Base-by-base conservation (phyloP, 2,329 filamentous ascomycete species). In the Biscogniauxia marginata region DNA sequence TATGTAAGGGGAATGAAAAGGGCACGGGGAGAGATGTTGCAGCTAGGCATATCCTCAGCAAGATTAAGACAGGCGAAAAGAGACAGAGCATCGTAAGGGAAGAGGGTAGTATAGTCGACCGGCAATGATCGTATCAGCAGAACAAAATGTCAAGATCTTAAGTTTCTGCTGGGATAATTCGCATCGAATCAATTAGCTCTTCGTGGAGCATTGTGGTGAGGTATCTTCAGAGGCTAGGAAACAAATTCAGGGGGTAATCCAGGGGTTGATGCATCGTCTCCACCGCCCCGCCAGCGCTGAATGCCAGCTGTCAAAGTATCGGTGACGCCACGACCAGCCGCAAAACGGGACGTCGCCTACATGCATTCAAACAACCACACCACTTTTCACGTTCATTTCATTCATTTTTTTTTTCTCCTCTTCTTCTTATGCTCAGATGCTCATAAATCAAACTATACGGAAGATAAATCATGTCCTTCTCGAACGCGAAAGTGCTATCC, bases 401-500 rank as follows among this genome's bases (percentile, higher is more conserved):
- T n/a, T 11, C 11, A 16, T 16, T 16, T 39, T 39, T 39, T 39
- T 39, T 39, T 39, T 6, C 13, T 18, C 46, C 53, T 46, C 49
- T 50, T 34, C 18, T 20, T 64, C 62, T 21, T 51, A 39, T 16
- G 49, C 53, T 8, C 53, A 46, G 20, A 60, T 51, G 43, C 19
- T 50, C n/a, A 18, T 6, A 34, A 24, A 51, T 30, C 16, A 16
- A 16, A 48, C 5, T 22, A 55, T 47, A 25, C 55, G 34, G 53
- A 24, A 7, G 1, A 4, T 16, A 46, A 49, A 60, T 47, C 1
- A 80, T 80, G 78, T 77, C 78, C 49, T 67, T 74, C 50, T 60
- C 68, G 34, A 67, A 76, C 24, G 71, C 77, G 4, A 80, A 78
- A 61, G 69, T 81, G 22, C 57, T 78, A 23, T 75, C 74, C 16